Evolutionary conservation across 495 filamentous ascomycete genomes (phyloP), one percentile per base, ranked within the genome.

Genomic region (Aspergillus nanangensis): DNA sequence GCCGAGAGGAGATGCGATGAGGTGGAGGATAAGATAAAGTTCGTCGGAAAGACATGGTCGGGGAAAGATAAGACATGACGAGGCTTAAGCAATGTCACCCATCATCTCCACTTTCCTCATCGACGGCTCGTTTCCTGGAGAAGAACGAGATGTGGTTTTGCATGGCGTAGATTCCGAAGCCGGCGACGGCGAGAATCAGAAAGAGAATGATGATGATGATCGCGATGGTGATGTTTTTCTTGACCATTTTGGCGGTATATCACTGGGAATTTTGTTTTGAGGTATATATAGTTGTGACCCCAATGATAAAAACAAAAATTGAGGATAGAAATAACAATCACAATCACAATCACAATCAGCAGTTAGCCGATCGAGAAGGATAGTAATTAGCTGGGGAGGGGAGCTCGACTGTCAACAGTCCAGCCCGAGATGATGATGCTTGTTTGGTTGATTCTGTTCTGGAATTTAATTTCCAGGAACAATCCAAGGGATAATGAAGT

Each of bases 171-270:
- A 89, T 88, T 44, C 74, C 77, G 57, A 83, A 86, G 32, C 77
- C 83, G 50, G 83, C 81, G 48, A 81, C 65, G 33, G 82, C 82
- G 20, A 90, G 78, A 36, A 88, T 61, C 62, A 88, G 62, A 67
- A 89, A 89, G 49, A 90, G 77, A 32, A 88, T 54, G 66, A 90
- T 88, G 66, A 90, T 83, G 67, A 90, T 90, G 62, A 90, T 77
- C 24, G 85, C 86, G 65, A 90, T 86, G 60, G 82, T 77, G 68
- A 87, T 77, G 78, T 90, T 90, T 72, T 81, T 67, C 65, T 87
- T 70, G 51, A 82, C 75, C 70, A 71, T 83, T 31, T 47, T 58
- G 20, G n/a, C 9, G 25, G 13, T 29, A 47, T 46, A 18, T 18
- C n/a, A 8, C 24, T 14, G 8, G 9, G 19, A 17, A 3, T 34